These are phyloP conservation scores for Blastocystis sp. DNA, from an alignment of 352 stramenopile genomes.

Conservation along the genomic window DNA sequence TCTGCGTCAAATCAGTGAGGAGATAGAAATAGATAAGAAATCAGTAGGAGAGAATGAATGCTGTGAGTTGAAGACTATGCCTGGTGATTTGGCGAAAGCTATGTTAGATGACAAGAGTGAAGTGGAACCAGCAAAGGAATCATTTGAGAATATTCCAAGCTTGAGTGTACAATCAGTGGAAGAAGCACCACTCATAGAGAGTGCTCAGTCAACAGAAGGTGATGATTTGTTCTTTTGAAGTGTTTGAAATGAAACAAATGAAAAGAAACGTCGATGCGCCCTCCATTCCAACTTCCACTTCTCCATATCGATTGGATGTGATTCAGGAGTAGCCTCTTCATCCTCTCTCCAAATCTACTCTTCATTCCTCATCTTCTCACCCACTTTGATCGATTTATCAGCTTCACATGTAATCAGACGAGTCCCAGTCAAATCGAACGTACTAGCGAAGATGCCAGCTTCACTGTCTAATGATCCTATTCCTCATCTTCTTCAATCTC, in stretches of 20 bases:
- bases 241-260: conserved; percentile 41
- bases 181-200: not conserved
- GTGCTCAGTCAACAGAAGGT: not conserved
- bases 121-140: conserved; percentile 11
- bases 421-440: conserved; percentile 95
- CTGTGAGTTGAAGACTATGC: not conserved
- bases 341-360: conserved; percentile 87
- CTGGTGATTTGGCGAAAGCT: conserved; percentile 6
- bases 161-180: not conserved
- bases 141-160: conserved; percentile 38
- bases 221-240: not conserved
- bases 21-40: conserved; percentile 56
- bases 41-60: not conserved
- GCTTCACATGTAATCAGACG: conserved; percentile 95
- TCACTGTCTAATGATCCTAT: conserved; percentile 94
- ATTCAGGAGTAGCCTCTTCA: conserved; percentile 86
- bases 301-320: conserved; percentile 94
- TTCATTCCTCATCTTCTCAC: conserved; percentile 80
- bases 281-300: conserved; percentile 87
- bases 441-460: conserved; percentile 90
- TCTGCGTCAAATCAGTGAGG: conserved; percentile 15
- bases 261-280: conserved; percentile 49
- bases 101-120: conserved; percentile 38
- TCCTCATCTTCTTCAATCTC: conserved; percentile 70
- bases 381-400: conserved; percentile 99